phyloP scores from a whole-genome alignment of 2,329 filamentous ascomycete genomes.

The Drechmeria coniospora region DNA sequence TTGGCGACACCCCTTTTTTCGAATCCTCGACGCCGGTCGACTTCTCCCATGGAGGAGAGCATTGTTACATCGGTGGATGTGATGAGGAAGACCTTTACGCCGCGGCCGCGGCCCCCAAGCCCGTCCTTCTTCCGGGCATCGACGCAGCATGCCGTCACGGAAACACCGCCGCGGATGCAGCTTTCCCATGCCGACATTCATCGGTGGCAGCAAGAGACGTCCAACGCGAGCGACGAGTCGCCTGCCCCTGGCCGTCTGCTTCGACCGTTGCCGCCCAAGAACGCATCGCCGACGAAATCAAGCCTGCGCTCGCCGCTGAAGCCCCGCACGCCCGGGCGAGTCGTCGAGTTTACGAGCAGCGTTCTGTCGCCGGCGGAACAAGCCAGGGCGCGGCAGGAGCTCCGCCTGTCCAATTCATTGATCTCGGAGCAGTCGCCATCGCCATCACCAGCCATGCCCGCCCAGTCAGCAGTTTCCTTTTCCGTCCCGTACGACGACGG shows the following conservation, averaged over 20 bases:
- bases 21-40: conserved; percentile 4
- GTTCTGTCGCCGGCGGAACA: conserved; percentile 30
- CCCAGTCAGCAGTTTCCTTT: conserved; percentile 2
- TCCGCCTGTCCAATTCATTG: conserved; percentile 11
- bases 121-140: conserved; percentile 23
- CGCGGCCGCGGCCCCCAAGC: conserved; percentile 19
- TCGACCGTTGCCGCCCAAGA: conserved; percentile 31
- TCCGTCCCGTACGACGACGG: conserved; percentile 3
- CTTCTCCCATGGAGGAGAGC: conserved; percentile 18
- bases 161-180: conserved; percentile 25
- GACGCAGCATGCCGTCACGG: conserved; percentile 11
- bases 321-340: conserved; percentile 39
- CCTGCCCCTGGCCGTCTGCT: conserved; percentile 24
- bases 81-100: conserved; percentile 35
- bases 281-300: conserved; percentile 41
- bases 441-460: not conserved
- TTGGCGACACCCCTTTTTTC: no score
- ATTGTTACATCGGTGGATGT: conserved; percentile 19
- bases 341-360: conserved; percentile 41
- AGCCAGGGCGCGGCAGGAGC: conserved; percentile 17
- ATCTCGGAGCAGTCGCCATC: conserved; percentile 2
- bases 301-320: conserved; percentile 41
- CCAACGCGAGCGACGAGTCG: conserved; percentile 21
- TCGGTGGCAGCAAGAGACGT: conserved; percentile 25
- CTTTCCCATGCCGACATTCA: conserved; percentile 25